A percentile compares a stretch with the other conserved stretches of the same genome.
Evolutionary conservation across 2,329 filamentous ascomycete species (phyloP).

Genomic region (Trichoderma sp.): DNA sequence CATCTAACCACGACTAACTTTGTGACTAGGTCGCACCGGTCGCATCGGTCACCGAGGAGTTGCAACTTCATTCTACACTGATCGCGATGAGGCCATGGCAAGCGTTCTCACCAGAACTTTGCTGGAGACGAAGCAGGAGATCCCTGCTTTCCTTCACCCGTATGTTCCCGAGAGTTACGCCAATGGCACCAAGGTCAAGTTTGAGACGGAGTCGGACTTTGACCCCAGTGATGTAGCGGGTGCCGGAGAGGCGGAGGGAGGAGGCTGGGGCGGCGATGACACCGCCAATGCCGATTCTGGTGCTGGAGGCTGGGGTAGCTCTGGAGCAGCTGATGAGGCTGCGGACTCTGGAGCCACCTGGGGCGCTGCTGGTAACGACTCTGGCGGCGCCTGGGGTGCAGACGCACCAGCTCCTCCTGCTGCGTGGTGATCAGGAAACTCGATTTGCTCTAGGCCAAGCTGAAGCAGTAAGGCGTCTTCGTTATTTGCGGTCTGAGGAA

Average conservation of each 20-base stretch:
- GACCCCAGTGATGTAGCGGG: conserved; percentile 39
- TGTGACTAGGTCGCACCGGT: conserved; percentile 71
- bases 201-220: conserved; percentile 55
- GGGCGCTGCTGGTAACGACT: conserved; percentile 4
- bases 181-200: conserved; percentile 45
- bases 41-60: conserved; percentile 85
- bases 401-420: not conserved
- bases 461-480: not conserved
- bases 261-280: conserved; percentile 18
- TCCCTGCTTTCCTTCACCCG: conserved; percentile 77
- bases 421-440: not conserved
- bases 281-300: conserved; percentile 3
- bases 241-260: conserved; percentile 23
- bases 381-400: conserved; percentile 19
- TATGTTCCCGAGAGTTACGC: conserved; percentile 56
- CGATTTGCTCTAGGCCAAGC: not conserved
- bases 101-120: conserved; percentile 75
- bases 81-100: conserved; percentile 69
- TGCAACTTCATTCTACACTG: conserved; percentile 85
- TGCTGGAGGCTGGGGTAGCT: conserved; percentile 23
- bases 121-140: conserved; percentile 69
- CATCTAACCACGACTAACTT: not conserved
- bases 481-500: not conserved
- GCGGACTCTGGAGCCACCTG: conserved; percentile 12
- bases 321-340: not conserved